Evolutionary conservation across 805 yeast genomes (phyloP).

Genomic region (Wickerhamomyces queroliae): DNA sequence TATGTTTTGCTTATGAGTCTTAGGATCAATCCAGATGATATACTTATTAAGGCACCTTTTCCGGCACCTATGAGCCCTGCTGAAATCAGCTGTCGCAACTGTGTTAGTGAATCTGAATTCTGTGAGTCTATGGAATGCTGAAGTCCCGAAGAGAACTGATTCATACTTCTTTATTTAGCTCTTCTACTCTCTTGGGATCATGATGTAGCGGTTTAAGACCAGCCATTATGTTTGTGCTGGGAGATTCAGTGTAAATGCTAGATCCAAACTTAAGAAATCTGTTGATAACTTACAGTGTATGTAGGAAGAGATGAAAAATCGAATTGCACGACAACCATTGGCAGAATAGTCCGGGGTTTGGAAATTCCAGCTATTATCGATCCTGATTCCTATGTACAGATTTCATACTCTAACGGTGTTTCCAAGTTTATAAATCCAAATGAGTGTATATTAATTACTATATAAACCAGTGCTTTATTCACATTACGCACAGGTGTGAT

Average conservation of each 20-base stretch:
- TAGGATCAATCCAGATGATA: conserved; percentile 27
- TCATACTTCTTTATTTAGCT: conserved; percentile 29
- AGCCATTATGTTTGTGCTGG: background rate
- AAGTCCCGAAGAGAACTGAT: background rate
- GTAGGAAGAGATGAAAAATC: no score
- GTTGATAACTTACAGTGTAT: background rate
- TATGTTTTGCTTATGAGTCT: conserved; percentile 29
- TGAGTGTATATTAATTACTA: no score
- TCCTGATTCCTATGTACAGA: no score
- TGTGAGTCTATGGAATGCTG: background rate
- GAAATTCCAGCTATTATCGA: no score
- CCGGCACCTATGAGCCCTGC: conserved; percentile 36
- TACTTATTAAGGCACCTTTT: conserved; percentile 34
- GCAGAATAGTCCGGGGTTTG: no score
- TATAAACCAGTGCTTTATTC: no score
- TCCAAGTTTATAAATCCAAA: no score
- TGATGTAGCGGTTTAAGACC: conserved; percentile 30
- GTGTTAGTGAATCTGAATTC: background rate
- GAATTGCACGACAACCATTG: no score
- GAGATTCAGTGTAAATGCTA: no score
- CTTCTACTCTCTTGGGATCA: conserved; percentile 28
- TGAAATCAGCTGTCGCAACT: conserved; percentile 21
- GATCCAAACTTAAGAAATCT: background rate
- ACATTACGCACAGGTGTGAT: no score
- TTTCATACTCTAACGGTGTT: no score